Conservation (phyloP, 1,139 yeast genomes). For the Pichia cactophila region DNA sequence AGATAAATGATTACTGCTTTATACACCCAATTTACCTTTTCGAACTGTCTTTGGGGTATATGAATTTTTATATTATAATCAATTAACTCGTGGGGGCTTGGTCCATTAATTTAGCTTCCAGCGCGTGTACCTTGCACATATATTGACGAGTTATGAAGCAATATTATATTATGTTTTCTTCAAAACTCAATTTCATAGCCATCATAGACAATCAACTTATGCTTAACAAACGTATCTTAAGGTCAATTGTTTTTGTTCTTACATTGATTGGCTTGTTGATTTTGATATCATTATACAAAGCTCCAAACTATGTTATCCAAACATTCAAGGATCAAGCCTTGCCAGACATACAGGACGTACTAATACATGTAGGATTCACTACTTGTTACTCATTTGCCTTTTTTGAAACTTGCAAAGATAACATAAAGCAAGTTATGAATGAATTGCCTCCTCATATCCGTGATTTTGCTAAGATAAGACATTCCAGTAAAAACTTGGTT, state of each 20-base stretch:
- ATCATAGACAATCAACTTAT: too few relatives aligned
- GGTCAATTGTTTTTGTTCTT: neutral
- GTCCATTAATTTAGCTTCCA: too few relatives aligned
- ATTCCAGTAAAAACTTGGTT: neutral
- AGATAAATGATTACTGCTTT: neutral
- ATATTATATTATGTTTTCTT: too few relatives aligned
- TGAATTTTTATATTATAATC: too few relatives aligned
- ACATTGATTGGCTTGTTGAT: neutral
- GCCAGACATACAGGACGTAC: neutral
- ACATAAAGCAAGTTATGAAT: neutral
- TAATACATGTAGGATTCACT: slow-evolving; percentile 5
- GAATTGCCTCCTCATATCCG: neutral
- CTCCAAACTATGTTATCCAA: neutral
- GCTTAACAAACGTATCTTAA: neutral
- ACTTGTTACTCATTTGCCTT: slow-evolving; percentile 8
- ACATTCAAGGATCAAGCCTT: neutral
- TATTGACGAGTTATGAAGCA: too few relatives aligned
- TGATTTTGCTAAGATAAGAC: neutral
- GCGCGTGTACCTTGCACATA: too few relatives aligned
- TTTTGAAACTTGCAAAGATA: slow-evolving; percentile 4
- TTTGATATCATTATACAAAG: neutral
- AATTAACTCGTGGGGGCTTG: neutral
- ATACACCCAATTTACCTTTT: neutral
- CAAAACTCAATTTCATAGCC: too few relatives aligned
- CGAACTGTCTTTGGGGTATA: too few relatives aligned